A percentile compares a stretch with the other conserved stretches of the same genome.
Evolutionary conservation across 1,139 yeast genomes (phyloP).

Genomic region (Protomyces gravidus): DNA sequence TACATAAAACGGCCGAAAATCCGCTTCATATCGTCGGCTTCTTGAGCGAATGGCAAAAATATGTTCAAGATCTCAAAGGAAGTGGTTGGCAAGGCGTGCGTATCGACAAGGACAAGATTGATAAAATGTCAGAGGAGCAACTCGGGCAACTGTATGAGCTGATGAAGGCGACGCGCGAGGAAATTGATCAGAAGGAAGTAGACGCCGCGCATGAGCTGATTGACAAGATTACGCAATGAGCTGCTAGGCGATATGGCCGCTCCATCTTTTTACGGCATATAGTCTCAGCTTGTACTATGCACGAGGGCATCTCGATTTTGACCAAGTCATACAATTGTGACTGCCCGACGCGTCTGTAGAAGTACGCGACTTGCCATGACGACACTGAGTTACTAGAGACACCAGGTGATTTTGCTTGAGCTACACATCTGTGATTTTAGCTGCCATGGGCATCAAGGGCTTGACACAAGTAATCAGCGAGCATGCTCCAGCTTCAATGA

Average conservation of each 20-base stretch:
- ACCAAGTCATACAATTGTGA: background rate
- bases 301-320: no score
- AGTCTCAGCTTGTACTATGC: no score
- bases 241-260: background rate
- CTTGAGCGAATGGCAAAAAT: conserved; percentile 82
- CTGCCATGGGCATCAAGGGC: conserved; percentile 43
- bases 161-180: conserved; percentile 22
- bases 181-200: conserved; percentile 9
- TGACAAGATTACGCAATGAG: conserved; percentile 23
- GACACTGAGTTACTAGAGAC: no score
- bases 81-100: conserved; percentile 16
- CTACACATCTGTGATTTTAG: no score
- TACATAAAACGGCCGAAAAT: conserved; percentile 77
- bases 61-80: conserved; percentile 20
- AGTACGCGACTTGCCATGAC: background rate
- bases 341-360: background rate
- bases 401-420: no score
- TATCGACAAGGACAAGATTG: conserved; percentile 26
- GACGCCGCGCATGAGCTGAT: conserved; percentile 21
- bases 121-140: conserved; percentile 26
- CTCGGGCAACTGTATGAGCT: conserved; percentile 25
- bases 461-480: conserved; percentile 76
- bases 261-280: background rate
- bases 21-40: conserved; percentile 93
- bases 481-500: conserved; percentile 79